A percentile compares a stretch with the other conserved stretches of the same genome.
Conservation (phyloP, 768 basidiomycete species). For the Sarcodon sp. region DNA sequence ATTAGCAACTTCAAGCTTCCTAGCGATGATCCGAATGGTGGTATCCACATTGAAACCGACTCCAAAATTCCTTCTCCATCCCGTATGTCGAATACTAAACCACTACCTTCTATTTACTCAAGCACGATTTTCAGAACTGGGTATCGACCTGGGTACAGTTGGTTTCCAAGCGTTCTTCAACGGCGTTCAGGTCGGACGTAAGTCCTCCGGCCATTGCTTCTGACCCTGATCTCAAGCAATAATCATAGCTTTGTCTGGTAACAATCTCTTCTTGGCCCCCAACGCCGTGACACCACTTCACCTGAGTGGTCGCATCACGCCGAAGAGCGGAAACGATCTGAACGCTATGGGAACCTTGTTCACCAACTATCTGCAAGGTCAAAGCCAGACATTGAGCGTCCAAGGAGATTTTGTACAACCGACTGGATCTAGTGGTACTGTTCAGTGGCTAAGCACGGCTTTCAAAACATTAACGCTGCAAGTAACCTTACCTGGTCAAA, state of each 20-base stretch:
- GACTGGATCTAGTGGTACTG: slow-evolving; percentile 26
- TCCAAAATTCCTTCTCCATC: slow-evolving; percentile 51
- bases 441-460: slow-evolving; percentile 56
- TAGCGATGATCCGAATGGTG: slow-evolving; percentile 52
- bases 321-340: slow-evolving; percentile 42
- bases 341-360: slow-evolving; percentile 48
- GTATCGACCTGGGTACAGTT: slow-evolving; percentile 55
- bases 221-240: neutral
- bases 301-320: slow-evolving; percentile 51
- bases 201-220: slow-evolving; percentile 12
- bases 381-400: slow-evolving; percentile 49
- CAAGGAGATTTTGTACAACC: slow-evolving; percentile 52
- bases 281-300: slow-evolving; percentile 33
- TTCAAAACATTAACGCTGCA: slow-evolving; percentile 52
- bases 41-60: slow-evolving; percentile 60
- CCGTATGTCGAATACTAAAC: slow-evolving; percentile 28
- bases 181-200: slow-evolving; percentile 45
- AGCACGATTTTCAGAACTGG: slow-evolving; percentile 34
- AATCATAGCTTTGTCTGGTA: slow-evolving; percentile 35
- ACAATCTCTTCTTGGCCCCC: slow-evolving; percentile 36
- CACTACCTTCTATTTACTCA: neutral
- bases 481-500: slow-evolving; percentile 51
- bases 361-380: slow-evolving; percentile 48
- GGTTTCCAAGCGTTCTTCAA: slow-evolving; percentile 52
- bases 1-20: slow-evolving; percentile 64